phyloP scores from a whole-genome alignment of 2,329 filamentous ascomycete genomes.

The Colletotrichum sp. region DNA sequence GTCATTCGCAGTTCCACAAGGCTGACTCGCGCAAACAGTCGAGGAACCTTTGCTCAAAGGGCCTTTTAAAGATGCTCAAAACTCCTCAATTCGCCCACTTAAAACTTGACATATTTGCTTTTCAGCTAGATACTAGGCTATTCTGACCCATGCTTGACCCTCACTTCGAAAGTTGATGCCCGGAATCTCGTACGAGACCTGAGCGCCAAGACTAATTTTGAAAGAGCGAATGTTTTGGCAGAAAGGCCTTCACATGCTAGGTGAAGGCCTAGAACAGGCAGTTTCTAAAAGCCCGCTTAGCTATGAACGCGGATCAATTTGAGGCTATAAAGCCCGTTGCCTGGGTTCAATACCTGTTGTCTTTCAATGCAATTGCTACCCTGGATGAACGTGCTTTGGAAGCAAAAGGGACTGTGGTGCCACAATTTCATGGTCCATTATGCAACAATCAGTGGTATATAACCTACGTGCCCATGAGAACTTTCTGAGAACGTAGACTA shows the following conservation, averaged over 20 bases:
- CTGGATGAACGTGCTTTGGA: fast-evolving
- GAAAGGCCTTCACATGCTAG: neutral
- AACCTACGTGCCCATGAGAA: too few species aligned
- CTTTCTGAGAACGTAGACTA: too few species aligned
- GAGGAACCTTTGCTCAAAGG: neutral
- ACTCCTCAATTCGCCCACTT: neutral
- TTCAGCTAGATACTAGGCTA: neutral
- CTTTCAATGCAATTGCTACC: neutral
- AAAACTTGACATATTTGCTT: neutral
- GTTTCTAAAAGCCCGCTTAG: neutral
- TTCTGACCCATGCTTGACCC: neutral
- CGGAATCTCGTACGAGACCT: neutral
- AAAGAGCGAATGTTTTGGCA: neutral
- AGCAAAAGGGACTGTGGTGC: neutral
- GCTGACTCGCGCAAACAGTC: neutral
- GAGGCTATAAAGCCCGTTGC: fast-evolving
- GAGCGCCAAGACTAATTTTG: neutral
- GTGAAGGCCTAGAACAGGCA: neutral
- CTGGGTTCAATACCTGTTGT: neutral
- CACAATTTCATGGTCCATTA: neutral
- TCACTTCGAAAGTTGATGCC: neutral
- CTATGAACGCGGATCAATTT: neutral
- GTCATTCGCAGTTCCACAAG: constrained; percentile 5
- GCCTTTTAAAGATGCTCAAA: neutral
- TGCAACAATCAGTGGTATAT: too few species aligned